Evolutionary conservation across 2,329 filamentous ascomycete species (phyloP).

Genomic region (Dothiorella sarmentorum): DNA sequence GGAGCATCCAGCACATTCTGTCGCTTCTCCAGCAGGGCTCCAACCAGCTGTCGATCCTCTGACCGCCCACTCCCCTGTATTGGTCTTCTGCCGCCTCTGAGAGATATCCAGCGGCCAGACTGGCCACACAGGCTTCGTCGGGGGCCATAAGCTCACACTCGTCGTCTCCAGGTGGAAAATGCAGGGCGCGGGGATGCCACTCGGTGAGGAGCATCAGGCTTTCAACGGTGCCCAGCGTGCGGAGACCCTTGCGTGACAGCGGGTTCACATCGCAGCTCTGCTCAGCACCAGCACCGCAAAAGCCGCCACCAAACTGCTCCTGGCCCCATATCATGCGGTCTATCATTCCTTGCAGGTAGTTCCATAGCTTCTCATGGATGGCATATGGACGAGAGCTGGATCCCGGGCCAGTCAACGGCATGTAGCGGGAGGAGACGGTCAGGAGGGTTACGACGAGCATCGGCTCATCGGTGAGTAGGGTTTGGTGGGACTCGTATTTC

Average conservation of each 20-base stretch:
- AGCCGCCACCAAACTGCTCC: constrained; percentile 88
- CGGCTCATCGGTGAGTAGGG: constrained; percentile 83
- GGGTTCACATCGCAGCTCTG: constrained; percentile 65
- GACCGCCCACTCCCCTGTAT: constrained; percentile 66
- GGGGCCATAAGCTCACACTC: constrained; percentile 63
- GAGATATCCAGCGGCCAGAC: constrained; percentile 18
- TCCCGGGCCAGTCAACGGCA: constrained; percentile 73
- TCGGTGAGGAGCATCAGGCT: constrained; percentile 91
- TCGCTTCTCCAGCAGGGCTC: constrained; percentile 90
- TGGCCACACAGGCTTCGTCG: constrained; percentile 48
- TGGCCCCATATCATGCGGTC: constrained; percentile 93
- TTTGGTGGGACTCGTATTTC: constrained; percentile 73
- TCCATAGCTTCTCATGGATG: constrained; percentile 95
- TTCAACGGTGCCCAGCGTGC: constrained; percentile 91
- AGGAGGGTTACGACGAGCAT: constrained; percentile 89
- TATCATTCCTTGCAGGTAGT: constrained; percentile 90
- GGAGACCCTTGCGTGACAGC: constrained; percentile 62
- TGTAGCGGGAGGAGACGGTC: constrained; percentile 86
- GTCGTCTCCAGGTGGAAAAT: constrained; percentile 75
- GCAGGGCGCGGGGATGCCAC: constrained; percentile 91
- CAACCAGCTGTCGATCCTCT: constrained; percentile 89
- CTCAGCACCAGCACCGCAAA: constrained; percentile 68
- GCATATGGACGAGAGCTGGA: constrained; percentile 80
- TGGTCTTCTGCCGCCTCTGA: constrained; percentile 13
- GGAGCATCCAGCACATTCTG: constrained; percentile 96